Evolutionary conservation across 75 land plant species (phyloP), one percentile per base, ranked within the genome.

Genomic region (Selaginella tamariscina): DNA sequence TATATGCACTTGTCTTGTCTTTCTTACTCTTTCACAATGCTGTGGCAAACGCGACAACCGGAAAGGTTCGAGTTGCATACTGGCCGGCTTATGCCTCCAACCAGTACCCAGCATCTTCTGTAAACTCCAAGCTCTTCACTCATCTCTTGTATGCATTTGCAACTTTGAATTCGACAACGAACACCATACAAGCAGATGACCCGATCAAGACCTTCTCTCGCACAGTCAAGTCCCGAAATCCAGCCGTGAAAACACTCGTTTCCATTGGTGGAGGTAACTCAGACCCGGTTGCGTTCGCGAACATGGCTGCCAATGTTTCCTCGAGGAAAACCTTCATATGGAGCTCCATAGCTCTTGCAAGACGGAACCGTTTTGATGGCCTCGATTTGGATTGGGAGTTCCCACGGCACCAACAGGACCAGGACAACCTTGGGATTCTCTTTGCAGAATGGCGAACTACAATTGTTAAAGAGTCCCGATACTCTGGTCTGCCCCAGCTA

Each of bases 71-170:
- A 21, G 62, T 27, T 2, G 62, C 26, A 8, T 59, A 59, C 62
- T 59, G 62, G 62, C 62, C 62, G 23, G 62, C 62, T 2, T 59
- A 59, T n/a, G 5, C 62, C 21, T 5, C 62, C 21, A 9, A 59
- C 8, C 21, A 21, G 23, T 59, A 59, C 62, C 62, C 62, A 9
- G 24, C 26, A 5, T 59, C 62, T 5, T 23, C 21, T n/a, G n/a
- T 59, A 8, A 21, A 59, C 26, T 21, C 62, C 62, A 59, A 5
- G 23, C 62, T 59, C 62, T 59, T 23, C 62, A 59, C 62, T 5
- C 62, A 59, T n/a, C 62, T 59, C 62, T 9, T 8, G n/a, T 59
- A 59, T n/a, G 62, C 62, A 8, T 59, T 59, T n/a, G 62, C 62
- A 5, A 59, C 8, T 59, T 23, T 59, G 18, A 59, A 59, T n/a